phyloP scores from a whole-genome alignment of 352 stramenopile species.

The Phytophthora niederhauseri region DNA sequence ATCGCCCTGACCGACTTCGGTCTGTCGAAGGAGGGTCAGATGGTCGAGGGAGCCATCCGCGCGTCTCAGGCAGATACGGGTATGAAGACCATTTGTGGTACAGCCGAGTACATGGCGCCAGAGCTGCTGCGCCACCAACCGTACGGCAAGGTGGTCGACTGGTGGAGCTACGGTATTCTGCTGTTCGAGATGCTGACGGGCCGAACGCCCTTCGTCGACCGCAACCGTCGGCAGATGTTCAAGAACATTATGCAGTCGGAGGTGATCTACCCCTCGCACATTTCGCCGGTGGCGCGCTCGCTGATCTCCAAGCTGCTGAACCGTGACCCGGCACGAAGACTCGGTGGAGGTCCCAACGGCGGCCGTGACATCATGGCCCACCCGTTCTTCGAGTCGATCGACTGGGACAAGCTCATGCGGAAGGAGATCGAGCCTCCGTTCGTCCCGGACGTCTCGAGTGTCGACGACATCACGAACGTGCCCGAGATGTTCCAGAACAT shows the following conservation, averaged over 20 bases:
- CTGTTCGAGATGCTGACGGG: conserved; percentile 92
- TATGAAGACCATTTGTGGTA: conserved; percentile 92
- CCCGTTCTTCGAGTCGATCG: conserved; percentile 84
- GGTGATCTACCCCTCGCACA: conserved; percentile 89
- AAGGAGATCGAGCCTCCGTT: conserved; percentile 88
- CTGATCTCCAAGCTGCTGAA: conserved; percentile 93
- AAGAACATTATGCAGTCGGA: conserved; percentile 93
- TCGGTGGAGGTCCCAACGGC: conserved; percentile 91
- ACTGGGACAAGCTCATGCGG: conserved; percentile 87
- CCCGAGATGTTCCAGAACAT: conserved; percentile 92
- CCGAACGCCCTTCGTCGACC: conserved; percentile 87
- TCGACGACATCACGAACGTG: conserved; percentile 90
- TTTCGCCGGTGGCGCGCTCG: conserved; percentile 71
- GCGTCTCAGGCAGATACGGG: conserved; percentile 77
- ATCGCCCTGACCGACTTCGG: conserved; percentile 91
- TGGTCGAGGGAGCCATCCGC: conserved; percentile 83
- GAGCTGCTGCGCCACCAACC: conserved; percentile 85
- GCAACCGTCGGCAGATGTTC: conserved; percentile 90
- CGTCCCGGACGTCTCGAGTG: conserved; percentile 74
- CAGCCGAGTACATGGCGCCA: conserved; percentile 89
- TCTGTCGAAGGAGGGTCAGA: conserved; percentile 86
- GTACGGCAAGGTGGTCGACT: conserved; percentile 91
- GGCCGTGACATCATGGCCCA: conserved; percentile 90
- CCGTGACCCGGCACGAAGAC: conserved; percentile 92
- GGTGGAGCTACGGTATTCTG: conserved; percentile 91